Evolutionary conservation across 352 stramenopile species (phyloP).

Genomic region (Pythium phragmitis): DNA sequence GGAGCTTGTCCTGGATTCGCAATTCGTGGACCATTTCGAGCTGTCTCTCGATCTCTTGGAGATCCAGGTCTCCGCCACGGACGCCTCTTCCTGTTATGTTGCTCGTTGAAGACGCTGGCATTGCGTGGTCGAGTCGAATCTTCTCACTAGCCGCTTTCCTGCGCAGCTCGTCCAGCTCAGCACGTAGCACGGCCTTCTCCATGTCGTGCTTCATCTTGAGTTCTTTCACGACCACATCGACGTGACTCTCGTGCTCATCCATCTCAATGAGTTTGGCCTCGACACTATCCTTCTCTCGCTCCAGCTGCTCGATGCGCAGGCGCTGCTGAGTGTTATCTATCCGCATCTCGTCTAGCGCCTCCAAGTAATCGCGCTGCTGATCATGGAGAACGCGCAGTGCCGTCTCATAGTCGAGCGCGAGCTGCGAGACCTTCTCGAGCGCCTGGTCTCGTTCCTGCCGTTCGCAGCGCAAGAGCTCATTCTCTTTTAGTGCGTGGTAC

Average conservation of each 20-base stretch:
- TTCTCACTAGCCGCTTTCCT: constrained; percentile 43
- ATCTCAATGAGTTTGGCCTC: constrained; percentile 76
- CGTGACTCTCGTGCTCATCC: constrained; percentile 61
- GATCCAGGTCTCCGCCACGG: constrained; percentile 7
- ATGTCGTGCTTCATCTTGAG: constrained; percentile 50
- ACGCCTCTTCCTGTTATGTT: neutral
- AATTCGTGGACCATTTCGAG: constrained; percentile 67
- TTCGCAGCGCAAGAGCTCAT: constrained; percentile 56
- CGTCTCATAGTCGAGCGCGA: constrained; percentile 46
- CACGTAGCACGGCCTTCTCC: constrained; percentile 47
- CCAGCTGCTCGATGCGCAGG: constrained; percentile 43
- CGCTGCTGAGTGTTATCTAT: constrained; percentile 63
- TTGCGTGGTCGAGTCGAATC: neutral
- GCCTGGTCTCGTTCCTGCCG: constrained; percentile 36
- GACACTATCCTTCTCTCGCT: constrained; percentile 50
- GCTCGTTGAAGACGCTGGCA: neutral
- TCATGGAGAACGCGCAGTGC: constrained; percentile 46
- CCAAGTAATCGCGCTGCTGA: constrained; percentile 49
- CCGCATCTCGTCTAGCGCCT: constrained; percentile 63
- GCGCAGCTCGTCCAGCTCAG: constrained; percentile 43
- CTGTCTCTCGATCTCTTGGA: constrained; percentile 56
- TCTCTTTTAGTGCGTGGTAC: constrained; percentile 64
- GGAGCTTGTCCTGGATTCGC: constrained; percentile 57
- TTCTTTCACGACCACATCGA: constrained; percentile 49
- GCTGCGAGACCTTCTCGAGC: constrained; percentile 35